Evolutionary conservation across 192 early-diverging fungal genomes (phyloP), one percentile per base, ranked within the genome.

Genomic region (Chytriomyces confervae): DNA sequence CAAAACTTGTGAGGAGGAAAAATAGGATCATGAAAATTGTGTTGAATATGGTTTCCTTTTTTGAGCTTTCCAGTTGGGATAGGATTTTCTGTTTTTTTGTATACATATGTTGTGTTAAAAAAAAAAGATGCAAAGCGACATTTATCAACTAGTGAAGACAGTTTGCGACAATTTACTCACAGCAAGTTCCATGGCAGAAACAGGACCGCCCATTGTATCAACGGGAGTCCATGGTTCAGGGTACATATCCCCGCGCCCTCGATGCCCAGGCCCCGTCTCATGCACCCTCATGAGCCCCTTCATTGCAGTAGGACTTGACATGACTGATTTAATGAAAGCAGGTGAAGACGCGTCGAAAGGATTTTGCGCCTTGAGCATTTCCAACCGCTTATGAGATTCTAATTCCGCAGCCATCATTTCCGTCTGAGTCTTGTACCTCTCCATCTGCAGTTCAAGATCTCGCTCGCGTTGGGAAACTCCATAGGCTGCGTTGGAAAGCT

Each of bases 211-310:
- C n/a, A 63, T 48, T 0, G 45, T 48, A 6, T 69, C 75, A 36
- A 63, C 74, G 18, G 73, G 77, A 4, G 69, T 82, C 81, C 72
- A 76, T 10, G 45, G 8, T 51, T 65, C 67, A 18, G 77, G 72
- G 24, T 43, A 47, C 45, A 62, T 43, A 45, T 74, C 61, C 3
- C 72, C 72, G 2, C 72, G 18, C n/a, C 72, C 72, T 8, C 44
- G 61, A 16, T 53, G 36, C 23, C 0, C 13, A 9, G 7, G 4
- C 1, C 66, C 46, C 36, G 13, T 24, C 10, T 16, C 24, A 10
- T 10, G 36, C 7, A 16, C 13, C 27, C 20, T 43, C 11, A 48
- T 61, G 11, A 63, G 16, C 11, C 61, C 72, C 36, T 29, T 7
- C 36, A 18, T 18, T 9, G 43, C 16, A 7, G 20, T 13, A 18